phyloP scores from a whole-genome alignment of 2,329 filamentous ascomycete species.

The Neocatenulostroma microsporum region DNA sequence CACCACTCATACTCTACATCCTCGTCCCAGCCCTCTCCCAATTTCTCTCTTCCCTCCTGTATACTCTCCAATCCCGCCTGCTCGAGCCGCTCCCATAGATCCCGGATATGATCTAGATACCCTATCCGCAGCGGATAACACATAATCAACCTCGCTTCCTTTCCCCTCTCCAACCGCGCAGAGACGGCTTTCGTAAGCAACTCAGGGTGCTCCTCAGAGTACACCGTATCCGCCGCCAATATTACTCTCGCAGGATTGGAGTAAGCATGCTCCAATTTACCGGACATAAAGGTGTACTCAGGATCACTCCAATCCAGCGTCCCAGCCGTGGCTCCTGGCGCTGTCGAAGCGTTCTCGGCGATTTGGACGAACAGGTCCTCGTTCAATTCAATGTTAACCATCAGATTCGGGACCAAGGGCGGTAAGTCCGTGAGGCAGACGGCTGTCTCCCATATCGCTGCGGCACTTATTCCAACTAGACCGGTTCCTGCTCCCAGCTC shows the following conservation, averaged over 20 bases:
- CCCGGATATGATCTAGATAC: slow-evolving; percentile 37
- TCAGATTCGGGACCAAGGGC: slow-evolving; percentile 27
- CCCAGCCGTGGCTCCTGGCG: slow-evolving; percentile 18
- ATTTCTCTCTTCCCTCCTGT: slow-evolving; percentile 26
- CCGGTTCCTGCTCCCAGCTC: slow-evolving; percentile 35
- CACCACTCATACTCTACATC: slow-evolving; percentile 33
- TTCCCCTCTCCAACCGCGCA: slow-evolving; percentile 28
- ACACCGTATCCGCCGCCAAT: slow-evolving; percentile 37
- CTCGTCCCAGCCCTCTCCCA: slow-evolving; percentile 29
- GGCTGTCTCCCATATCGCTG: slow-evolving; percentile 24
- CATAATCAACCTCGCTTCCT: slow-evolving; percentile 30
- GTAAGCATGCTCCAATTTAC: neutral
- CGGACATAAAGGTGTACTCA: neutral
- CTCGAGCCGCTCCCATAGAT: slow-evolving; percentile 35
- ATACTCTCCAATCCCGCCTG: slow-evolving; percentile 30
- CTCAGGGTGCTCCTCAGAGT: slow-evolving; percentile 35
- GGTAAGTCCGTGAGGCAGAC: slow-evolving; percentile 30
- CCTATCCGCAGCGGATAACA: slow-evolving; percentile 35
- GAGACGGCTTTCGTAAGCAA: slow-evolving; percentile 31
- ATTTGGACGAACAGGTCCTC: slow-evolving; percentile 9
- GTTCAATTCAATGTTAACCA: slow-evolving; percentile 30
- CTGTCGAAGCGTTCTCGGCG: slow-evolving; percentile 1
- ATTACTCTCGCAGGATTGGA: slow-evolving; percentile 26
- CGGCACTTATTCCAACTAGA: slow-evolving; percentile 31
- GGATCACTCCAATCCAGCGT: slow-evolving; percentile 32